Evolutionary conservation across 2,329 filamentous ascomycete genomes (phyloP).

Genomic region (Paecilomyces niveus): DNA sequence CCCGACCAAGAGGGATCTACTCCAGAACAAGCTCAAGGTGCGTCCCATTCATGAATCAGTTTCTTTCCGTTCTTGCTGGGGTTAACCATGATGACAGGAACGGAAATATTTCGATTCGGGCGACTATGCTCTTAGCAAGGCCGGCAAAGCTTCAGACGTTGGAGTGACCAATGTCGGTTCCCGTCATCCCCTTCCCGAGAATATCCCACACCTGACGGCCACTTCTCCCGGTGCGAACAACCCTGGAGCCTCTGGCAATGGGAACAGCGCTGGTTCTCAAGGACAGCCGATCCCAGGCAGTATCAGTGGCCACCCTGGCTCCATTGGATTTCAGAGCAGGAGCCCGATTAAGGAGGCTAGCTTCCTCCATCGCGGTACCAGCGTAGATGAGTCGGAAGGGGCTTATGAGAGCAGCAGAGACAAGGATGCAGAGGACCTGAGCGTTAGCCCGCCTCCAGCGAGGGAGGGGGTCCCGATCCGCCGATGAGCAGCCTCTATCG

Average conservation of each 20-base stretch:
- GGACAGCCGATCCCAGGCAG: conserved; percentile 38
- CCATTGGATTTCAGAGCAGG: conserved; percentile 49
- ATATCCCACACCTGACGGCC: conserved; percentile 82
- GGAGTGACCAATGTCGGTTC: conserved; percentile 91
- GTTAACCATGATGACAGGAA: conserved; percentile 47
- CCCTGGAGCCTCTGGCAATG: conserved; percentile 23
- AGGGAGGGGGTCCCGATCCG: conserved; percentile 58
- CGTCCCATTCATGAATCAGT: conserved; percentile 3
- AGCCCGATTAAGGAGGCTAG: conserved; percentile 89
- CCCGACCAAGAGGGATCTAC: conserved; percentile 88
- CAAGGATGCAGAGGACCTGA: conserved; percentile 40
- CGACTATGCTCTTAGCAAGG: conserved; percentile 94
- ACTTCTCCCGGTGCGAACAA: conserved; percentile 43
- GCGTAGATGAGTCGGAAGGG: conserved; percentile 45
- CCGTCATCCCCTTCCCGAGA: conserved; percentile 89
- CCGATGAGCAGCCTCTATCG: conserved; percentile 37
- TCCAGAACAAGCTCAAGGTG: conserved; percentile 94
- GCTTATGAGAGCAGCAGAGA: conserved; percentile 33
- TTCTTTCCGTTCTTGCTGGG: not conserved
- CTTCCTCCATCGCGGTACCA: conserved; percentile 77
- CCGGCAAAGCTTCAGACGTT: conserved; percentile 89
- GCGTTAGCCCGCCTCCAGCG: conserved; percentile 38
- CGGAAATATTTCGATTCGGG: conserved; percentile 98
- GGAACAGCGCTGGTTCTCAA: conserved; percentile 20
- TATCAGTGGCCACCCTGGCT: conserved; percentile 32